Conservation (phyloP, 1,284 basidiomycete species). For the Microbotryum scabiosae region DNA sequence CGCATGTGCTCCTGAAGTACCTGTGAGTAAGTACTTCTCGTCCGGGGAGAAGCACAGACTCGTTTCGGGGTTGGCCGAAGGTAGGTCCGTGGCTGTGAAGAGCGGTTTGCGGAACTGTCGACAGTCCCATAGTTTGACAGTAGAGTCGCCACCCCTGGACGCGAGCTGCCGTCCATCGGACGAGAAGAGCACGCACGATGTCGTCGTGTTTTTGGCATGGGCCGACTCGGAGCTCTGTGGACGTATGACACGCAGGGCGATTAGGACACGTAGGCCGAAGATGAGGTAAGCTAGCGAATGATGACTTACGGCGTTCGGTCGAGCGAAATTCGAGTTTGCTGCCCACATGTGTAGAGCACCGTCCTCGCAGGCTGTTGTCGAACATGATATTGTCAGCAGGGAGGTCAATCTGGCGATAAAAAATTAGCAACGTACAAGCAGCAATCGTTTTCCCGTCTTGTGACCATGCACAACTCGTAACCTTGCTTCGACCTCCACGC, state of each 20-base stretch:
- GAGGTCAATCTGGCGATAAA: not conserved
- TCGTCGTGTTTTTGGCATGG: slow-evolving; percentile 71
- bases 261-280: not conserved
- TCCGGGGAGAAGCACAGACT: slow-evolving; percentile 91
- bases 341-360: slow-evolving; percentile 91
- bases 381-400: slow-evolving; percentile 6
- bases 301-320: slow-evolving; percentile 53
- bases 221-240: slow-evolving; percentile 68
- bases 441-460: slow-evolving; percentile 75
- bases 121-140: slow-evolving; percentile 95
- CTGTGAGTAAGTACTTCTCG: slow-evolving; percentile 75
- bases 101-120: slow-evolving; percentile 80
- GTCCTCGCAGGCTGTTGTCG: slow-evolving; percentile 65
- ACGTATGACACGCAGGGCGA: too few species aligned
- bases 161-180: slow-evolving; percentile 71
- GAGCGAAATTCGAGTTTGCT: slow-evolving; percentile 78
- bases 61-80: slow-evolving; percentile 78
- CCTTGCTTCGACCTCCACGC: slow-evolving; percentile 85
- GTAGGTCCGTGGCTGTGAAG: slow-evolving; percentile 52
- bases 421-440: slow-evolving; percentile 55
- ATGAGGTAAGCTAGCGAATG: not conserved
- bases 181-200: slow-evolving; percentile 73
- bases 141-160: slow-evolving; percentile 84
- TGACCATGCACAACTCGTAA: slow-evolving; percentile 66
- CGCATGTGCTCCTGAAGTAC: slow-evolving; percentile 44